Base-by-base conservation (phyloP, 768 basidiomycete genomes). In the Rhodotorula babjevae region DNA sequence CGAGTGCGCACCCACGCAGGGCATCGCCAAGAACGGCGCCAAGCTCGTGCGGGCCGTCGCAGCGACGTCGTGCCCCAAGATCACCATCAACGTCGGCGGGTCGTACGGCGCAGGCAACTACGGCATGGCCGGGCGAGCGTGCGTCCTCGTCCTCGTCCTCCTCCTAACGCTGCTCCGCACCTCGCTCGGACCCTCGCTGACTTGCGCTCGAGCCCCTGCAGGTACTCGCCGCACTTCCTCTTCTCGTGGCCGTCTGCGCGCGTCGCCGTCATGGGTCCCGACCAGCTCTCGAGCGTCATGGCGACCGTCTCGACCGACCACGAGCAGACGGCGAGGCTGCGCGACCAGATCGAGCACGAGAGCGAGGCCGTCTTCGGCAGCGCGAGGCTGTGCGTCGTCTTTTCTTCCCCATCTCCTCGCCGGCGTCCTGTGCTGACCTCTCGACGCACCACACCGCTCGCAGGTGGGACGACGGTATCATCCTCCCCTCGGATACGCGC, bases 241-340 rank as follows among this genome's bases (percentile, higher is more conserved):
- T 97, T 92, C 91, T 94, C 93, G 92, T 97, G 94, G 94, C 93
- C 93, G 69, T 93, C 93, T 75, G 91, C 93, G 49, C 93, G 90
- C 81, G 89, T 95, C 3, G 90, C 90, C 25, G 94, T 97, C 50
- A 97, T 97, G 93, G 93, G 94, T 49, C 91, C 91, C 3, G 90
- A 87, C 16, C 94, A 96, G 79, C 85, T 97, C 36, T 92, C 91
- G 18, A 89, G 91, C 78, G 93, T 97, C 53, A 97, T 97, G 94
- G 83, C 89, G 23, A 86, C 87, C 0, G 92, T 96, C 25, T 92
- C 92, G 19, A 90, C 87, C 88, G 92, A 68, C 58, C 49, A 69
- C 77, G 61, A 71, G 68, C 69, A 76, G 73, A 63, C 77, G 75
- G 31, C 66, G 64, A 59, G 61, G 33, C 70, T 75, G 27, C 70